Percentiles rank a stretch among this genome's conserved stretches.
Evolutionary conservation across 108 stramenopile species (phyloP).

Genomic region (Cyclostephanos invisitatus): DNA sequence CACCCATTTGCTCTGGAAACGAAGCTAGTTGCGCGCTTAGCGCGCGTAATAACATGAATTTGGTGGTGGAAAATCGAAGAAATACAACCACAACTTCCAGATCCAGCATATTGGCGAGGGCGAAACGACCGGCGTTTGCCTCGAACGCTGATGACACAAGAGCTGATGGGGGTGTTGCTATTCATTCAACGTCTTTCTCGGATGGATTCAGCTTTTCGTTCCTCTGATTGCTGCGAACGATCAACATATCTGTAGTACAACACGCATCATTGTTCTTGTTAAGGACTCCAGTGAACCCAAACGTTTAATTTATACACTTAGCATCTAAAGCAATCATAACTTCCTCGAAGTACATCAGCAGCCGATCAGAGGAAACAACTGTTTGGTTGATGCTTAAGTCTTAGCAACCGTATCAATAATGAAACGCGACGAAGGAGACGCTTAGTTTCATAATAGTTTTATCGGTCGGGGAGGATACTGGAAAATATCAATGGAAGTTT

Average conservation of each 20-base stretch:
- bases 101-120: constrained; percentile 34
- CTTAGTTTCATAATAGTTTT: too few species aligned
- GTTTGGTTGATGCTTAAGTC: too few species aligned
- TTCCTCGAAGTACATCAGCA: too few species aligned
- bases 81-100: background rate
- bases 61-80: constrained; percentile 4
- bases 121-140: constrained; percentile 18
- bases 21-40: background rate
- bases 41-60: background rate
- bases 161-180: background rate
- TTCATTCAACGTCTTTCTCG: background rate
- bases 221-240: constrained; percentile 1
- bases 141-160: background rate
- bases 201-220: constrained; percentile 46
- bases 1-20: background rate
- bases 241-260: background rate
- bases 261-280: background rate
- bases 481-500: too few species aligned
- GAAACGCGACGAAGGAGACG: too few species aligned
- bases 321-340: too few species aligned
- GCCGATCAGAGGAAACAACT: too few species aligned
- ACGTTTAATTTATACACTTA: too few species aligned
- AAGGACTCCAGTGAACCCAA: too few species aligned
- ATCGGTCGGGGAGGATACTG: too few species aligned
- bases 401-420: too few species aligned